phyloP scores from a whole-genome alignment of 805 yeast genomes.

The Kazachstania bromeliacearum region DNA sequence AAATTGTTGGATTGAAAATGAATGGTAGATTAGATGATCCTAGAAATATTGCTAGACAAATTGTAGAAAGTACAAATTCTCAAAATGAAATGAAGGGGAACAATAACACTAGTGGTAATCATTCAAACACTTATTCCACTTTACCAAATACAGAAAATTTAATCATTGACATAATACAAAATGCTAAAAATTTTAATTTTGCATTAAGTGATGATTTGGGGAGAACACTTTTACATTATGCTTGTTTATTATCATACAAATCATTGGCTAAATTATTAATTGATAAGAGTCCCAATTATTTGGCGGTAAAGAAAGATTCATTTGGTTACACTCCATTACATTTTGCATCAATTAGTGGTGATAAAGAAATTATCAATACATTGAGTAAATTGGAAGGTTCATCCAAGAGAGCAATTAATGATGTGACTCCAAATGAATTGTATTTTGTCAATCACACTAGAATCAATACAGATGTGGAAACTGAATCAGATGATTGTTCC shows the following conservation, averaged over 20 bases:
- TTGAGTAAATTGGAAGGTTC: slow-evolving; percentile 43
- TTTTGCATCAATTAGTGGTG: slow-evolving; percentile 71
- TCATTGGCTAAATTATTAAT: slow-evolving; percentile 56
- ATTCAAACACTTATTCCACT: not conserved
- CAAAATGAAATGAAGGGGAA: not conserved
- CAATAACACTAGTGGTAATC: not conserved
- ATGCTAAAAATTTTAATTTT: slow-evolving; percentile 68
- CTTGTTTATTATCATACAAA: slow-evolving; percentile 66
- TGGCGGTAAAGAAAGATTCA: slow-evolving; percentile 62
- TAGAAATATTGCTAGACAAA: slow-evolving; percentile 80
- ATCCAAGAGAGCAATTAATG: slow-evolving; percentile 40
- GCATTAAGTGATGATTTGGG: slow-evolving; percentile 75
- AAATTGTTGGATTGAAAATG: slow-evolving; percentile 94
- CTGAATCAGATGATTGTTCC: not conserved
- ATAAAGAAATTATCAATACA: slow-evolving; percentile 53
- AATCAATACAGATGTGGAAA: not conserved
- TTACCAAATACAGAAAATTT: slow-evolving; percentile 30
- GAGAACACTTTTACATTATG: slow-evolving; percentile 83
- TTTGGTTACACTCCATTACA: slow-evolving; percentile 85
- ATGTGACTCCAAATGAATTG: slow-evolving; percentile 32
- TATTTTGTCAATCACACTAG: slow-evolving; percentile 14
- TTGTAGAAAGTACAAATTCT: slow-evolving; percentile 41
- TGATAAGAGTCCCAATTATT: slow-evolving; percentile 42
- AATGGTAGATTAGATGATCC: slow-evolving; percentile 94
- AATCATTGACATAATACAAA: slow-evolving; percentile 45